Evolutionary conservation across 164 flowering plant species (phyloP), one percentile per base, ranked within the genome.

Genomic region (Umbilicus rupestris): DNA sequence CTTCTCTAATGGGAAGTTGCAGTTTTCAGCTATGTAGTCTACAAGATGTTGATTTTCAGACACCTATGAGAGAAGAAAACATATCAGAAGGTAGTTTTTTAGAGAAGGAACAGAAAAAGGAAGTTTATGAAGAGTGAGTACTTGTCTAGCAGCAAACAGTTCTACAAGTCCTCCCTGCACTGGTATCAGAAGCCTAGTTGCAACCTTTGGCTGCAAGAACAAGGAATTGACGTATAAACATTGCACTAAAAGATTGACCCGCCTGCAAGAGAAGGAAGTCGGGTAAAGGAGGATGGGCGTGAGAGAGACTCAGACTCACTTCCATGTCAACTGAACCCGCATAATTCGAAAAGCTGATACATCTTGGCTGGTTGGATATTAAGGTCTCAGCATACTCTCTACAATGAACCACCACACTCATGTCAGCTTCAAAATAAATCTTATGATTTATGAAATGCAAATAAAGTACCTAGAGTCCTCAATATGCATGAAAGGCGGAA

Each of bases 171-270:
- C 92, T 58, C 83, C 83, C 0, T 81, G 33, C 14, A 86, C 72
- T 1, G 94, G 97, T 67, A 90, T 70, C 73, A 88, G 70, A 63
- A 85, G 80, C 73, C 71, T 80, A 12, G 93, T 87, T 47, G 83
- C 80, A 42, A 71, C 55, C 19, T 59, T 66, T 65, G 76, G 87
- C 93, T 89, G 83, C 75, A 66, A 74, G 47, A 62, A 35, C 41
- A 35, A 15, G 62, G 22, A 39, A 11, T 24, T 16, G 7, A 8
- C 19, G 33, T 22, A 22, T 22, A 68, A 57, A 20, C 3, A 39
- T 29, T 0, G 19, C 5, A 24, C 5, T 14, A 28, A 59, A 30
- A 58, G 59, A 35, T 31, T 1, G 20, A 17, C 31, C 37, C 37
- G 28, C 24, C 3, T 31, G 14, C 10, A 39, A 19, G 20, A 65